phyloP scores from a whole-genome alignment of 1,139 yeast species.

The Taphrina flavorubra region DNA sequence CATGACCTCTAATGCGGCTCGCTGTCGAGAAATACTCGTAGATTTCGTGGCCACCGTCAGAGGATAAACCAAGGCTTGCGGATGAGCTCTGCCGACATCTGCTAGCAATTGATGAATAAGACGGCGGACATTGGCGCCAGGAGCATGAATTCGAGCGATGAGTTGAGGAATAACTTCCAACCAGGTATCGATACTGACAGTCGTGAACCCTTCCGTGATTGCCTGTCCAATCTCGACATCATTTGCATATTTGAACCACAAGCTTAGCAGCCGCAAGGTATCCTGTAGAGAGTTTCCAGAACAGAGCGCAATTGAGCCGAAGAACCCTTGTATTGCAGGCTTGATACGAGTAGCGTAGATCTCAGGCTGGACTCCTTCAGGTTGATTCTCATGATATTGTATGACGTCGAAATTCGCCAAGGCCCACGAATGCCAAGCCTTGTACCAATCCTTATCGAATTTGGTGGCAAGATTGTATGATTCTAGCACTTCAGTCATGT shows the following conservation, averaged over 20 bases:
- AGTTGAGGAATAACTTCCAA: constrained; percentile 92
- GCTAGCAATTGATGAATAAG: constrained; percentile 80
- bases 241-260: constrained; percentile 97
- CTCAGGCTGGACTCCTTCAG: constrained; percentile 47
- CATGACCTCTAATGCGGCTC: constrained; percentile 88
- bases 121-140: constrained; percentile 80
- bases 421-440: constrained; percentile 99
- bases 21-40: constrained; percentile 84
- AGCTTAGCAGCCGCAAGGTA: constrained; percentile 81
- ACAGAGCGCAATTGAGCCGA: constrained; percentile 89
- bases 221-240: constrained; percentile 88
- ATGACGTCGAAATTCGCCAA: constrained; percentile 95
- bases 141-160: constrained; percentile 95
- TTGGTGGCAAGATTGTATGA: constrained; percentile 93
- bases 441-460: constrained; percentile 91
- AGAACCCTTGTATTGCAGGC: constrained; percentile 65
- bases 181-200: constrained; percentile 93
- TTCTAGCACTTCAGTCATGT: constrained; percentile 74
- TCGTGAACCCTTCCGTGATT: constrained; percentile 84
- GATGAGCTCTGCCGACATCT: constrained; percentile 92
- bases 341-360: constrained; percentile 47
- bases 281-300: constrained; percentile 89
- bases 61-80: constrained; percentile 95
- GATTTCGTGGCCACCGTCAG: constrained; percentile 95
- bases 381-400: constrained; percentile 58